Base-by-base conservation (phyloP, 352 stramenopile genomes). In the Halophytophthora polymorphica region DNA sequence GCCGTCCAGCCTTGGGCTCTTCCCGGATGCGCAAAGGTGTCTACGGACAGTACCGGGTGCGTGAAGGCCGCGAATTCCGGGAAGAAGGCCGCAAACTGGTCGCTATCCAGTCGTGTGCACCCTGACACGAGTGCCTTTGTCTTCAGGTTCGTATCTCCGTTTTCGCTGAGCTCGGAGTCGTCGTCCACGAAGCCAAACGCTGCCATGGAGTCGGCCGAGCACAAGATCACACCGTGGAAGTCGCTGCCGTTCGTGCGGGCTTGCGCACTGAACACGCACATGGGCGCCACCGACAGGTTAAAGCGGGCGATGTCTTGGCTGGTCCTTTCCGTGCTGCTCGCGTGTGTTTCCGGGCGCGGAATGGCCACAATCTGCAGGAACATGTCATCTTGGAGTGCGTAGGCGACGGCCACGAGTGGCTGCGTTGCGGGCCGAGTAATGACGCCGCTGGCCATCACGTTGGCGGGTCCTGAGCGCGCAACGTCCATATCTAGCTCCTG, bases 11-110 rank as follows among this genome's bases (percentile, higher is more conserved):
- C 75, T 22, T 66, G 46, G 13, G 75, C 61, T 17, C 50, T 58
- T 10, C 53, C 42, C 10, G 50, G 40, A 0, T 65, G 29, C 13
- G 47, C 45, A 17, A 82, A 56, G 23, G 57, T 50, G 53, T 88
- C 69, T 11, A 86, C 69, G 4, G 70, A 57, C 29, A 91, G 40
- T 18, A 89, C 69, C 1, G 73, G 74, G 41, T 83, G 66, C 13
- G 56, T 47, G 43, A 91, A 88, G 14, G 70, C 50, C 4, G 61
- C 73, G 39, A 92, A 73, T 35, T 90, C 77, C 10, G 82, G 78
- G 50, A 92, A 89, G 46, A 88, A 92, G 0, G 38, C 28, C 11
- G 68, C 71, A 45, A 92, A 88, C 17, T 89, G 78, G 10, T 85
- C 71, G 18, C 71, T 84, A 7, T 67, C 49, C 25, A 92, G 56